These are phyloP conservation scores for Trifolium fragiferum DNA, from an alignment of 306 rosid species.

Conservation along the genomic window DNA sequence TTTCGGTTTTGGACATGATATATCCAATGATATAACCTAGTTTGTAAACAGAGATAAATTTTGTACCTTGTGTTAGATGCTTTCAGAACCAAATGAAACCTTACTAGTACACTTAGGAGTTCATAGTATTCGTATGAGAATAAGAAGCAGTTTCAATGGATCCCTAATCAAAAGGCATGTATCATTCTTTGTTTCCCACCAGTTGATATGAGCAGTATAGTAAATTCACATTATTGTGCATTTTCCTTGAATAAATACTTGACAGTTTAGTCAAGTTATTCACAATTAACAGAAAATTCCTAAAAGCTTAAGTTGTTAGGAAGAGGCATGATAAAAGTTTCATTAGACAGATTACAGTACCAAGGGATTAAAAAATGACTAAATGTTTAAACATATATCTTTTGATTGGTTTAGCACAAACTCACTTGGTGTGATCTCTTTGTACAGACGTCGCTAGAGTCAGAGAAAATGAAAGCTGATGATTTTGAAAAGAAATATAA, in stretches of 20 bases:
- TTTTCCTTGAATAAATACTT: conserved; percentile 23
- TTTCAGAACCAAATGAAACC: conserved; percentile 31
- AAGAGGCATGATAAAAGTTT: conserved; percentile 10
- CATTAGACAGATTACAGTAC: conserved; percentile 20
- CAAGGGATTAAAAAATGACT: conserved; percentile 19
- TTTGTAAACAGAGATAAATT: conserved; percentile 31
- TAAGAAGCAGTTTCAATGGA: conserved; percentile 16
- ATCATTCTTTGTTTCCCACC: conserved; percentile 4
- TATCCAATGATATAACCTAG: conserved; percentile 20
- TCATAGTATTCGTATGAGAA: conserved; percentile 32
- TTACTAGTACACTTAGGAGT: conserved; percentile 6
- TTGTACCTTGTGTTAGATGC: conserved; percentile 24
- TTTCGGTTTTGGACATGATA: conserved; percentile 11
- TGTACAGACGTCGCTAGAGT: conserved; percentile 56
- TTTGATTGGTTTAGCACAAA: conserved; percentile 27
- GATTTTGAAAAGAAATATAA: conserved; percentile 66
- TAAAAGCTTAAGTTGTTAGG: conserved; percentile 18
- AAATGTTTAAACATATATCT: conserved; percentile 11
- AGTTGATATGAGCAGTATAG: conserved; percentile 18
- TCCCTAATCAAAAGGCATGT: conserved; percentile 30
- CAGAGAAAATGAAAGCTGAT: conserved; percentile 64
- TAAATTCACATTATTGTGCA: conserved; percentile 21
- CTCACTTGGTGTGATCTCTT: conserved; percentile 25
- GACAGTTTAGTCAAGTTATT: conserved; percentile 9
- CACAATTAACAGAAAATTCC: conserved; percentile 24